phyloP scores from a whole-genome alignment of 2,329 filamentous ascomycete genomes.

The Capronia americana region DNA sequence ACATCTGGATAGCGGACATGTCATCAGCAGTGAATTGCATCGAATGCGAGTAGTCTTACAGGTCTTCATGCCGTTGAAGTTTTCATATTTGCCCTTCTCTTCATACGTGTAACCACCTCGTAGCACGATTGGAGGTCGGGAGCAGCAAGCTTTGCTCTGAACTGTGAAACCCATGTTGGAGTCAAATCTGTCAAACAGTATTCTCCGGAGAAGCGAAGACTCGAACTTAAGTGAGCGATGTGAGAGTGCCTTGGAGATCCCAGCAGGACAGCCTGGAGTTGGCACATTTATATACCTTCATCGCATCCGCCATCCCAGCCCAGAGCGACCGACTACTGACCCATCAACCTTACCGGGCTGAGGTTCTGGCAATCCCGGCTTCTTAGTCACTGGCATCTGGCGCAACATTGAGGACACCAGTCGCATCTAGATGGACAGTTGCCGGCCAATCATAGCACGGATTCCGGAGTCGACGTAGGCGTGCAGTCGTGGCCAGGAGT shows the following conservation, averaged over 20 bases:
- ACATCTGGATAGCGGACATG: constrained; percentile 6
- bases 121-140: constrained; percentile 16
- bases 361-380: not conserved
- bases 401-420: not conserved
- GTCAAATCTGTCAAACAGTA: no score
- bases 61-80: constrained; percentile 23
- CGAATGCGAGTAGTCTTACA: not conserved
- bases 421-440: not conserved
- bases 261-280: not conserved
- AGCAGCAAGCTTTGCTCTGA: constrained; percentile 20
- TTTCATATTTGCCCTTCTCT: constrained; percentile 19
- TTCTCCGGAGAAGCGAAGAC: not conserved
- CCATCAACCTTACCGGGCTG: not conserved
- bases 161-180: constrained; percentile 17
- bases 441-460: not conserved
- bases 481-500: not conserved
- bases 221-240: not conserved
- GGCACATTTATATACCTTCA: not conserved
- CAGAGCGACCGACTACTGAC: not conserved
- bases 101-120: constrained; percentile 20
- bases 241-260: not conserved
- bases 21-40: not conserved
- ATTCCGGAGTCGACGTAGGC: not conserved
- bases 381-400: not conserved
- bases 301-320: not conserved